Evolutionary conservation across 106 monocot species (phyloP).

Genomic region (Allium sativum): DNA sequence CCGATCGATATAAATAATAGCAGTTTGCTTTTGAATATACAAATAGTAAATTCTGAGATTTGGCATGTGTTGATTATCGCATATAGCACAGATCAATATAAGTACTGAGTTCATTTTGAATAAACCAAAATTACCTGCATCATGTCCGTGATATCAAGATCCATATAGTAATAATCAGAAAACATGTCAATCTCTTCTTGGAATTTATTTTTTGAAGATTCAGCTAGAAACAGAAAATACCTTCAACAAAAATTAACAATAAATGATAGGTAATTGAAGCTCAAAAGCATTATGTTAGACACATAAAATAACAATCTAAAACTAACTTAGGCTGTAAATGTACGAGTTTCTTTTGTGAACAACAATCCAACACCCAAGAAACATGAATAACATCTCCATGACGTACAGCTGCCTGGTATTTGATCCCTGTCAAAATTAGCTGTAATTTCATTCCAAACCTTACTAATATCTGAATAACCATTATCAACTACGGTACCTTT

Average conservation of each 20-base stretch:
- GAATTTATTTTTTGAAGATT: constrained; percentile 62
- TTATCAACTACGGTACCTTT: constrained; percentile 48
- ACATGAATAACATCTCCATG: constrained; percentile 79
- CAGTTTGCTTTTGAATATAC: no score
- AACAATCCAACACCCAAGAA: constrained; percentile 87
- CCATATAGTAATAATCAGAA: constrained; percentile 90
- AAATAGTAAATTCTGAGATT: no score
- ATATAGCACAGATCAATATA: no score
- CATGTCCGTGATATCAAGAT: constrained; percentile 74
- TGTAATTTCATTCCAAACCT: not conserved
- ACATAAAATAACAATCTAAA: not conserved
- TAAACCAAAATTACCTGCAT: constrained; percentile 48
- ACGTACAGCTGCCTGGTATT: constrained; percentile 77
- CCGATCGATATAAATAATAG: no score
- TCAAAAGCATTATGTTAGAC: not conserved
- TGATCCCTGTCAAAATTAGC: constrained; percentile 61
- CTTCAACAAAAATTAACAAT: constrained; percentile 26
- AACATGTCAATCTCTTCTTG: constrained; percentile 80
- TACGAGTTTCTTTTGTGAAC: constrained; percentile 48
- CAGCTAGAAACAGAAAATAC: constrained; percentile 75
- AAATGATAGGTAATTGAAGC: not conserved
- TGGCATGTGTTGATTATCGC: no score
- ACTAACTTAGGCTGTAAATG: constrained; percentile 87
- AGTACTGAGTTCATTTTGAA: no score
- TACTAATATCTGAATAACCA: not conserved